Evolutionary conservation across 2,329 filamentous ascomycete species (phyloP), one percentile per base, ranked within the genome.

Genomic region (Epichloe festucae): DNA sequence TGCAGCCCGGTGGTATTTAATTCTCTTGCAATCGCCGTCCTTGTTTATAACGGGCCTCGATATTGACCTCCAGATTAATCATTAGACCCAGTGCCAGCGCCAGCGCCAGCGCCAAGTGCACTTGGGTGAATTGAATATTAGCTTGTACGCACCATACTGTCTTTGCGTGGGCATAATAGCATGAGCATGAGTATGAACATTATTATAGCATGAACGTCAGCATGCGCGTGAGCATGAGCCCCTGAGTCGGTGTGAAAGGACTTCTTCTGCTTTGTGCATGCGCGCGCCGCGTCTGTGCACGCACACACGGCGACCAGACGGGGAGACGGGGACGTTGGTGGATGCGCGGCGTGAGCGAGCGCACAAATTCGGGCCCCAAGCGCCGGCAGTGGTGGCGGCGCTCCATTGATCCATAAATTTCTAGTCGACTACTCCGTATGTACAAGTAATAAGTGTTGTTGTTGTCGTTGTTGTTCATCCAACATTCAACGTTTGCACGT

Each of bases 271-370:
- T 31, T 31, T 11, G 27, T 31, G 27, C 27, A 31, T 31, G 27
- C 27, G 27, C 27, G 27, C 27, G 27, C 8, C 27, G 27, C 27
- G 27, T 3, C 14, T n/a, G 41, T 17, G 41, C 41, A 43, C 19
- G 15, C 41, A 27, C 15, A 12, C 4, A 8, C 31, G 44, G 35
- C n/a, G 19, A 21, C 19, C 19, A 21, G 19, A 21, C 19, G 23
- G 23, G 23, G 23, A 40, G 31, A 19, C 34, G 36, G 10, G 11
- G 39, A 19, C 34, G 14, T 10, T 31, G 8, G 27, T 31, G 21
- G 49, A 44, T n/a, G 19, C 23, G 44, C 48, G 48, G 41, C 17
- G 48, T 50, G 48, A 44, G 48, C 48, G 48, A 50, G 48, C 48
- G 48, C 48, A 50, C 27, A 36, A 51, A n/a, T n/a, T 47, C 44